Evolutionary conservation across 2,329 filamentous ascomycete genomes (phyloP).

Genomic region (Cadophora sp.): DNA sequence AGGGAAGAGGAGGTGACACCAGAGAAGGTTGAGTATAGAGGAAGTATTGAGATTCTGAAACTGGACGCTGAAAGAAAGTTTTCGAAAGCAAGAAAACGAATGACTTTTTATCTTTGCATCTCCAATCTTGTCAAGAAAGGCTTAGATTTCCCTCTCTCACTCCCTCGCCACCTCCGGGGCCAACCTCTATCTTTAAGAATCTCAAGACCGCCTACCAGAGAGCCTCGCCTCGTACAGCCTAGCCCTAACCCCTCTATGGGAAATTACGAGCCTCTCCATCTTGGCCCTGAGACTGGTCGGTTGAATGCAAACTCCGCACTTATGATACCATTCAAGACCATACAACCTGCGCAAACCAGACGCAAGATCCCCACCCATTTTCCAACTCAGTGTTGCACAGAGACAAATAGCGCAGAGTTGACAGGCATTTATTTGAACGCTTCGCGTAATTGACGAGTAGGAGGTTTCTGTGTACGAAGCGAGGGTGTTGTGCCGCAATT

Average conservation of each 20-base stretch:
- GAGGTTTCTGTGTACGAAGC: not conserved
- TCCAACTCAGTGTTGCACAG: not conserved
- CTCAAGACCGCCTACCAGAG: not conserved
- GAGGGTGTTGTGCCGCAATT: not conserved
- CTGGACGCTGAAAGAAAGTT: too few species aligned
- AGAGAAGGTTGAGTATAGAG: too few species aligned
- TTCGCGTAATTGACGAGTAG: not conserved
- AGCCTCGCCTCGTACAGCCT: slow-evolving; percentile 11
- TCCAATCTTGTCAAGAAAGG: not conserved
- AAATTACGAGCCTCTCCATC: slow-evolving; percentile 1
- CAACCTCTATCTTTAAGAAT: not conserved
- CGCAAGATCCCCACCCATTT: not conserved
- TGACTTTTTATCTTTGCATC: not conserved
- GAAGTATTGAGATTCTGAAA: too few species aligned
- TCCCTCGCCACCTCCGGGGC: not conserved
- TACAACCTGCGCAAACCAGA: not conserved
- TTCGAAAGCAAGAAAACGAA: not conserved
- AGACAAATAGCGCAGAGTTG: not conserved
- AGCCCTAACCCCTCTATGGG: not conserved
- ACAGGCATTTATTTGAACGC: not conserved
- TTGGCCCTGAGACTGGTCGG: not conserved
- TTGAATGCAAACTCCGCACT: not conserved
- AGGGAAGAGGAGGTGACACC: too few species aligned
- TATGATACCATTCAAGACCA: not conserved
- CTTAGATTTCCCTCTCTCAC: not conserved